Evolutionary conservation across 257 asterid genomes (phyloP).

Genomic region (Fraxinus quadrangulata): DNA sequence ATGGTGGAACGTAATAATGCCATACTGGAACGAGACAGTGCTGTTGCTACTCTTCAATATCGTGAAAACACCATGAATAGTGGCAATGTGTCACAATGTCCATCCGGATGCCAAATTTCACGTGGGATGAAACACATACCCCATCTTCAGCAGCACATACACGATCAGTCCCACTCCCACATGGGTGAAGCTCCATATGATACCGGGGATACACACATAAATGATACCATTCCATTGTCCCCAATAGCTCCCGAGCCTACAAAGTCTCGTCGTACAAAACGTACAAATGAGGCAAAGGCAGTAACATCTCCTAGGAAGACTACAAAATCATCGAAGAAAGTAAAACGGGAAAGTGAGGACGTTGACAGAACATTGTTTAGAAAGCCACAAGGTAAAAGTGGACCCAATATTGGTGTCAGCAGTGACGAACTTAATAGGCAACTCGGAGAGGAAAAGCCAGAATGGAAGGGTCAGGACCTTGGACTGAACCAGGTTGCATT

Average conservation of each 20-base stretch:
- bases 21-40: slow-evolving; percentile 83
- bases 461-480: slow-evolving; percentile 90
- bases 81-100: slow-evolving; percentile 57
- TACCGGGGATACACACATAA: slow-evolving; percentile 46
- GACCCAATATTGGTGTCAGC: slow-evolving; percentile 33
- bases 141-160: slow-evolving; percentile 70
- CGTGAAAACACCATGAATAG: slow-evolving; percentile 56
- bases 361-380: slow-evolving; percentile 42
- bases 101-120: slow-evolving; percentile 70
- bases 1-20: slow-evolving; percentile 84
- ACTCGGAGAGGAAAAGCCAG: slow-evolving; percentile 42
- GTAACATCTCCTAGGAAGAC: slow-evolving; percentile 38
- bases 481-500: slow-evolving; percentile 90
- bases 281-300: slow-evolving; percentile 64
- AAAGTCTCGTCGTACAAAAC: slow-evolving; percentile 65
- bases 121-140: slow-evolving; percentile 76
- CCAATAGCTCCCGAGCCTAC: slow-evolving; percentile 56
- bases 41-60: slow-evolving; percentile 79
- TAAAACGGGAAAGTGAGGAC: slow-evolving; percentile 64
- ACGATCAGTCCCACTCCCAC: slow-evolving; percentile 57
- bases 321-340: slow-evolving; percentile 58
- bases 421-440: slow-evolving; percentile 41
- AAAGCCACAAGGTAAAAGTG: slow-evolving; percentile 47
- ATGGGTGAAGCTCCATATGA: slow-evolving; percentile 52
- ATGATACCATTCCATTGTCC: slow-evolving; percentile 47